These are phyloP conservation scores for Morella rubra DNA, from an alignment of 306 rosid species.

Conservation along the genomic window DNA sequence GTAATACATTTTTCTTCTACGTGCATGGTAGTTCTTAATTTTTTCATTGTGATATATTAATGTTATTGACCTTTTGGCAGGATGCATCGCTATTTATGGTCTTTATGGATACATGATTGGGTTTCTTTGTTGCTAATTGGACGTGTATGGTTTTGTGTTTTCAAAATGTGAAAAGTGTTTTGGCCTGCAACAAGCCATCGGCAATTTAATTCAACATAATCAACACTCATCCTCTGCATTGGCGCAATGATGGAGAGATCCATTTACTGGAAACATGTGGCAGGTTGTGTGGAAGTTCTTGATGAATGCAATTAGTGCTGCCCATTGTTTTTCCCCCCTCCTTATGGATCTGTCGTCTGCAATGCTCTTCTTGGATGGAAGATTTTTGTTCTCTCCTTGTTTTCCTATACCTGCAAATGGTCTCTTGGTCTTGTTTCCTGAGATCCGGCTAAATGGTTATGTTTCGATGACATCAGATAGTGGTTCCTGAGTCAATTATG, in stretches of 20 bases:
- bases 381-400: slow-evolving; percentile 27
- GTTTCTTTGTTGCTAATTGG: slow-evolving; percentile 81
- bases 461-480: slow-evolving; percentile 15
- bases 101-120: slow-evolving; percentile 79
- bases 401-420: slow-evolving; percentile 35
- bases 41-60: slow-evolving; percentile 55
- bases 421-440: slow-evolving; percentile 48
- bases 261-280: slow-evolving; percentile 31
- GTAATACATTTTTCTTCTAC: slow-evolving; percentile 54
- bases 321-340: slow-evolving; percentile 22
- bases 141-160: slow-evolving; percentile 61
- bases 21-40: slow-evolving; percentile 37
- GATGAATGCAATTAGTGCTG: slow-evolving; percentile 35
- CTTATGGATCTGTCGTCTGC: slow-evolving; percentile 21
- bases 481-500: slow-evolving; percentile 23
- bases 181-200: slow-evolving; percentile 48
- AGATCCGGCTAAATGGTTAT: slow-evolving; percentile 31
- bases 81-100: slow-evolving; percentile 74
- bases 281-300: slow-evolving; percentile 44
- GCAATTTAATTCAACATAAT: slow-evolving; percentile 32
- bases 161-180: slow-evolving; percentile 39
- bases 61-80: slow-evolving; percentile 92
- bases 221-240: slow-evolving; percentile 29
- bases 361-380: slow-evolving; percentile 31
- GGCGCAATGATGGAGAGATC: slow-evolving; percentile 35